Evolutionary conservation across 257 asterid species (phyloP), one percentile per base, ranked within the genome.

Genomic region (Lycium ferocissimum): DNA sequence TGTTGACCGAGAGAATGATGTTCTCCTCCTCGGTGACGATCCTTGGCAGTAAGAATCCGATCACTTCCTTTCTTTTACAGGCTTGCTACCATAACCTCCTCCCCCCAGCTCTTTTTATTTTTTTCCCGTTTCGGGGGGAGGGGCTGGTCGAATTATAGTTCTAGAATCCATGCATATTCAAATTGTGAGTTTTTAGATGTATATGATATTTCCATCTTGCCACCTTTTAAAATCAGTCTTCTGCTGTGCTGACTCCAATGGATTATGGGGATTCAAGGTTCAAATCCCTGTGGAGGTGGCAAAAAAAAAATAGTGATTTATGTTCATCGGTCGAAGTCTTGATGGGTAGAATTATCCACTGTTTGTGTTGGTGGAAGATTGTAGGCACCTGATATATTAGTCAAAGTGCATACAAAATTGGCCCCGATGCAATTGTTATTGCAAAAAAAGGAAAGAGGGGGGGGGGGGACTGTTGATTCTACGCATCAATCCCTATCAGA

Each of bases 21-120:
- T 95, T 87, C 98, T 96, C 91, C 98, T 96, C 90, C 97, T 96
- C 87, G 99, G 99, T 49, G 99, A 96, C 80, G 99, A 93, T 87
- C 98, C 99, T 87, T 96, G 99, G 99, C 98, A 94, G 99, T 96
- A 91, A 91, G 99, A 84, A 14, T 82, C 83, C 20, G 6, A 53
- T 69, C 69, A 70, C 84, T 82, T 56, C 75, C 51, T 66, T 69
- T 47, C 65, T 83, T 59, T 75, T 35, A 49, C 71, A 18, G 18
- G 54, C 49, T 56, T 82, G 69, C 26, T 4, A 73, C 5, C 17
- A 58, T 17, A 59, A 9, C 58, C 70, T 58, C 53, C 49, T 22
- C 7, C 22, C 26, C 35, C 40, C 7, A 0, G 73, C 66, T 62
- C 2, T 7, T 49, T 58, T 40, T 59, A 26, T 17, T 5, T 11